These are phyloP conservation scores for Atractiella rhizophila DNA, from an alignment of 768 basidiomycete species.

Conservation along the genomic window DNA sequence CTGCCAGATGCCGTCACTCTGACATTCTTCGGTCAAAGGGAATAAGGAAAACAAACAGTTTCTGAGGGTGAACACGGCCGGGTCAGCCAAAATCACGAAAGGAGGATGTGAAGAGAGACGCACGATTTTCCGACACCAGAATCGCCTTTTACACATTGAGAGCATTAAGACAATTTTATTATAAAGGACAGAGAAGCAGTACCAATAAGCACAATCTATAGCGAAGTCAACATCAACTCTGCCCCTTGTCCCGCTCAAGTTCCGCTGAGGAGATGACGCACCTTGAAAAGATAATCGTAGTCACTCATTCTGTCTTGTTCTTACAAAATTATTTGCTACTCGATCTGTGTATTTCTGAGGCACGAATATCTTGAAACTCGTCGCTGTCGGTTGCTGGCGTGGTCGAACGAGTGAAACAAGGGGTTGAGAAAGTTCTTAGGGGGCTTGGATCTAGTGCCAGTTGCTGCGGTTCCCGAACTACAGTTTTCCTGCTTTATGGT, in stretches of 20 bases:
- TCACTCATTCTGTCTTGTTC: no score
- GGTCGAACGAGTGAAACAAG: no score
- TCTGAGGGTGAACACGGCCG: neutral
- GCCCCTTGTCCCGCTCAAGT: neutral
- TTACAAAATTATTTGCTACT: no score
- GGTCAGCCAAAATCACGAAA: neutral
- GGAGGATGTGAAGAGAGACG: conserved; percentile 23
- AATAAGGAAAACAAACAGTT: conserved; percentile 9
- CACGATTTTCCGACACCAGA: conserved; percentile 99
- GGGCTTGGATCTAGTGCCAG: no score
- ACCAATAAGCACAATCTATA: neutral
- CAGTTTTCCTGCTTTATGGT: no score
- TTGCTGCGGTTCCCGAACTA: no score
- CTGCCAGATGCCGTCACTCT: conserved; percentile 26
- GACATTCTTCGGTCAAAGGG: neutral
- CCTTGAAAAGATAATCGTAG: conserved; percentile 98
- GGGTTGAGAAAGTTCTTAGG: no score
- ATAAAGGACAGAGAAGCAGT: neutral
- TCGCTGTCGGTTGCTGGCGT: no score
- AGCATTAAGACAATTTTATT: conserved; percentile 84
- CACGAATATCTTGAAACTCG: no score
- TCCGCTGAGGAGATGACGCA: conserved; percentile 19
- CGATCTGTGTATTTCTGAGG: no score
- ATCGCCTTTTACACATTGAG: no score
- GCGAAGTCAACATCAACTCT: neutral